These are phyloP conservation scores for Nicotiana benthamiana DNA, from an alignment of 257 asterid species.

Conservation along the genomic window DNA sequence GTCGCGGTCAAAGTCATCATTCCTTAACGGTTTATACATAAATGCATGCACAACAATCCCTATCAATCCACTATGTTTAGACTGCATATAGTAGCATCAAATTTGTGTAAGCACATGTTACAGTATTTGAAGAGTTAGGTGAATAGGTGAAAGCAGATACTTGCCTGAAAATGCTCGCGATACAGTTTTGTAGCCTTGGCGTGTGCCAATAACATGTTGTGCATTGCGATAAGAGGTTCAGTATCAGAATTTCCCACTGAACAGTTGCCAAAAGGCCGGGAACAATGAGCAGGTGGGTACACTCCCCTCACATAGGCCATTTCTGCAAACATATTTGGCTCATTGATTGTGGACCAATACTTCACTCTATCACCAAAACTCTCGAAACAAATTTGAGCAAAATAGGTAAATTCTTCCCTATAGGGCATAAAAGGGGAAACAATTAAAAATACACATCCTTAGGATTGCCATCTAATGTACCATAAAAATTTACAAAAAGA, in stretches of 20 bases:
- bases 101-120: not conserved
- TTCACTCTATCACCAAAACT: slow-evolving; percentile 58
- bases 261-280: slow-evolving; percentile 69
- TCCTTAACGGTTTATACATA: slow-evolving; percentile 49
- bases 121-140: not conserved
- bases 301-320: slow-evolving; percentile 34
- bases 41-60: slow-evolving; percentile 37
- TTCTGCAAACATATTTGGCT: slow-evolving; percentile 45
- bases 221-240: slow-evolving; percentile 56
- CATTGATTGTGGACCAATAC: slow-evolving; percentile 63
- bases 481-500: not conserved
- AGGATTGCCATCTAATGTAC: not conserved
- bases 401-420: slow-evolving; percentile 58
- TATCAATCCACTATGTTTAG: slow-evolving; percentile 40
- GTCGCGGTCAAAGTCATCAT: slow-evolving; percentile 34
- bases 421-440: not conserved
- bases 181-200: slow-evolving; percentile 62
- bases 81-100: slow-evolving; percentile 25
- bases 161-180: slow-evolving; percentile 50
- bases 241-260: slow-evolving; percentile 58
- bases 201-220: slow-evolving; percentile 67
- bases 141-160: not conserved
- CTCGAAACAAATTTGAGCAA: slow-evolving; percentile 51
- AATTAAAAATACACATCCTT: not conserved
- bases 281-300: slow-evolving; percentile 62